phyloP scores from a whole-genome alignment of 495 filamentous ascomycete species.

The Aspergillus saccharolyticus region DNA sequence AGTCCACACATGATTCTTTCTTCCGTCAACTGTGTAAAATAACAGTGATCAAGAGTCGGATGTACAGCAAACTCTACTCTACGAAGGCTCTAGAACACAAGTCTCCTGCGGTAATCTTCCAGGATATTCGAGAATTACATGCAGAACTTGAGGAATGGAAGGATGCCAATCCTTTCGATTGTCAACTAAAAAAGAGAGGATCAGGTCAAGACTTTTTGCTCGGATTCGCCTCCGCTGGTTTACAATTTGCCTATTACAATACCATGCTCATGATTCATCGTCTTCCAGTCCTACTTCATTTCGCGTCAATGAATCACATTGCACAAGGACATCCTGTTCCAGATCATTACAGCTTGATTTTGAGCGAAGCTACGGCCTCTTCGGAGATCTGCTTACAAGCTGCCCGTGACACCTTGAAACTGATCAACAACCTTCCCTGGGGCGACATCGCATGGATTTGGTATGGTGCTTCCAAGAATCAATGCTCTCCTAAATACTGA shows the following conservation, averaged over 20 bases:
- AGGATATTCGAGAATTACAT: conserved; percentile 83
- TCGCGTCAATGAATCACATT: conserved; percentile 10
- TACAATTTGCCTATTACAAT: conserved; percentile 95
- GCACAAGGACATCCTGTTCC: conserved; percentile 2
- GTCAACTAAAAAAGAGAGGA: conserved; percentile 75
- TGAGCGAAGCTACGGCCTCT: conserved; percentile 77
- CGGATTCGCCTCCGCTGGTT: conserved; percentile 78
- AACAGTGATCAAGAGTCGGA: conserved; percentile 81
- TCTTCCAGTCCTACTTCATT: conserved; percentile 88
- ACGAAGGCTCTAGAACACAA: conserved; percentile 73
- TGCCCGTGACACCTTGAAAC: conserved; percentile 80
- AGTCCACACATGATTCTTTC: conserved; percentile 71
- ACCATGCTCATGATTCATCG: conserved; percentile 93
- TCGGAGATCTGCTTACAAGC: conserved; percentile 79
- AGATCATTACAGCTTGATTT: conserved; percentile 35
- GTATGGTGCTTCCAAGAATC: conserved; percentile 46
- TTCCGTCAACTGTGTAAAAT: conserved; percentile 88
- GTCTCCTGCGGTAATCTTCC: conserved; percentile 76
- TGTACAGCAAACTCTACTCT: conserved; percentile 84
- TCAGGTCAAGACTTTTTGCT: conserved; percentile 77
- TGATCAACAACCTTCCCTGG: conserved; percentile 89
- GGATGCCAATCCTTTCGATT: conserved; percentile 67
- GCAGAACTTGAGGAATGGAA: conserved; percentile 89
- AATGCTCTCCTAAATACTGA: conserved; percentile 7
- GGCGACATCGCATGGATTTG: conserved; percentile 91